Evolutionary conservation across 2,329 filamentous ascomycete species (phyloP), one percentile per base, ranked within the genome.

Genomic region (Pezicula neosporulosa): DNA sequence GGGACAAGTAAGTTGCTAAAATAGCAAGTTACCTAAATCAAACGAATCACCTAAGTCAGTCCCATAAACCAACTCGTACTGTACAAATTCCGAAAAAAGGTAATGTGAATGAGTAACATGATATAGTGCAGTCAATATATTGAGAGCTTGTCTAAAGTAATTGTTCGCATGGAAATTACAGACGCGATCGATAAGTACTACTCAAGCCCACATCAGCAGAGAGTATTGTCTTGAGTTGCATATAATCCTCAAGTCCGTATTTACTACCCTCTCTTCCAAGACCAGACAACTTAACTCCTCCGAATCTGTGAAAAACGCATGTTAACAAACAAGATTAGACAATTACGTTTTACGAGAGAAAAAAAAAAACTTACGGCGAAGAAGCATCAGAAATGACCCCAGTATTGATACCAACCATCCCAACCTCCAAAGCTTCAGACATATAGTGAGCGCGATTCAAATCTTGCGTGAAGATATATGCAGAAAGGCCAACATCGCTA

Each of bases 261-360:
- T 83, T 80, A 56, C 85, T 87, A 8, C 89, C 89, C 69, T 94
- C 90, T 42, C 87, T 76, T 2, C 89, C 89, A 61, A 91, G 91
- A 1, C 89, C 89, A 61, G 84, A 89, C 72, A 91, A 77, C 72
- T 94, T 94, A 43, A 94, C 85, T 58, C 89, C 89, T 15, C 89
- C 89, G 64, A 94, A 94, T n/a, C 72, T 73, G 12, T 13, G 35
- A 6, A 16, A 37, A 13, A 37, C n/a, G 35, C 3, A 37, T 21
- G 6, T 37, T 16, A 37, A 6, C n/a, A 16, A 37, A 37, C n/a
- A n/a, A n/a, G n/a, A n/a, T n/a, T n/a, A n/a, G n/a, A n/a, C n/a
- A n/a, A n/a, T n/a, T n/a, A n/a, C n/a, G n/a, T n/a, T n/a, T n/a
- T n/a, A n/a, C n/a, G n/a, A n/a, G n/a, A n/a, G n/a, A n/a, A n/a